A percentile compares a stretch with the other conserved stretches of the same genome.
Evolutionary conservation across 192 early-diverging fungal genomes (phyloP).

Genomic region (Backusella liffmaniae): DNA sequence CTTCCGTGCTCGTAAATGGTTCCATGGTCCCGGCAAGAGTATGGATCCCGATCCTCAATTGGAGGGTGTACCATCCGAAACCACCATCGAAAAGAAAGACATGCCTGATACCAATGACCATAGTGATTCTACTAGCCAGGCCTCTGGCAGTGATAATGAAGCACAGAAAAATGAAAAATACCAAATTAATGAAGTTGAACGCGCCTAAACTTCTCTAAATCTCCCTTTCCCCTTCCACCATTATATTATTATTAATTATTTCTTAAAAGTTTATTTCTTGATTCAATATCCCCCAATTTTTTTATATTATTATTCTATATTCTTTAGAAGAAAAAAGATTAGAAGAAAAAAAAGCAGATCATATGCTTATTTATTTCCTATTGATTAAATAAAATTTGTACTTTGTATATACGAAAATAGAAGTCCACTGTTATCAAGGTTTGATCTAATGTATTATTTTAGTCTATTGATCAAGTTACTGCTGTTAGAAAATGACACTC

Average conservation of each 20-base stretch:
- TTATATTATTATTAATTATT: not conserved
- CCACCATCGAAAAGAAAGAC: not conserved
- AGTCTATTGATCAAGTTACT: no score
- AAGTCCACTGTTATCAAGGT: not conserved
- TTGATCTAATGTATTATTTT: not conserved
- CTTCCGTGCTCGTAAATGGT: conserved; percentile 45
- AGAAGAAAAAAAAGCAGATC: not conserved
- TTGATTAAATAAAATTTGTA: not conserved
- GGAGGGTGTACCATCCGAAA: not conserved
- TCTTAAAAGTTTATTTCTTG: not conserved
- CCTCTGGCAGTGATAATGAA: not conserved
- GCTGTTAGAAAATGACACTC: no score
- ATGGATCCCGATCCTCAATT: conserved; percentile 1
- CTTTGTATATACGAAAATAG: conserved; percentile 5
- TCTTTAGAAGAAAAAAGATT: not conserved
- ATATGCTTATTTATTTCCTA: not conserved
- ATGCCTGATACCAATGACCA: not conserved
- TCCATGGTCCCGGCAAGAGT: conserved; percentile 29
- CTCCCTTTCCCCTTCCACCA: not conserved
- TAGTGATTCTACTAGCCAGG: not conserved
- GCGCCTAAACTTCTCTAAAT: not conserved
- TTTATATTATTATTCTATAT: not conserved
- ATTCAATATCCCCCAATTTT: not conserved
- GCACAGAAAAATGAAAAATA: not conserved
- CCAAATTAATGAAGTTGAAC: conserved; percentile 8